These are phyloP conservation scores for Davidsoniella neocaledoniae DNA, from an alignment of 2,329 filamentous ascomycete genomes.

Conservation along the genomic window DNA sequence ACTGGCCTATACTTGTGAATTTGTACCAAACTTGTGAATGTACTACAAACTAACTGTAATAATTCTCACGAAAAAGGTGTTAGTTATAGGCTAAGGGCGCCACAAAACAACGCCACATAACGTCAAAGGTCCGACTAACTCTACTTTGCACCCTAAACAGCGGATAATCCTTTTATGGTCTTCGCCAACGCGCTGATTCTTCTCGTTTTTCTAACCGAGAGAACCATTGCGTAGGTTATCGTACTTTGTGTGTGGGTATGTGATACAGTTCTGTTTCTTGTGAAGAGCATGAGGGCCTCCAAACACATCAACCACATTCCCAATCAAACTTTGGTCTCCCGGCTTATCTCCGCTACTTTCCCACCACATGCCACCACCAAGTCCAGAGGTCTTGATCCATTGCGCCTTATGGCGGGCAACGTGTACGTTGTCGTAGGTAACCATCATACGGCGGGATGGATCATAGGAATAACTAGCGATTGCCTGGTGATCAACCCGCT, in stretches of 20 bases:
- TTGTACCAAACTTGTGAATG: too few relatives aligned
- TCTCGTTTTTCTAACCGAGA: constrained; percentile 21
- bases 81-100: not conserved
- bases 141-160: too few relatives aligned
- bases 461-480: constrained; percentile 69
- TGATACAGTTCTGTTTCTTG: constrained; percentile 39
- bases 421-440: constrained; percentile 60
- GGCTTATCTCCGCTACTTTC: constrained; percentile 65
- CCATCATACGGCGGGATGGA: constrained; percentile 41
- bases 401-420: constrained; percentile 53
- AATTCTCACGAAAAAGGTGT: not conserved
- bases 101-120: too few relatives aligned
- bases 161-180: too few relatives aligned
- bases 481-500: constrained; percentile 44
- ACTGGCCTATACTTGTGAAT: constrained; percentile 3
- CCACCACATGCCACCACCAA: constrained; percentile 98
- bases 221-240: constrained; percentile 50
- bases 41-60: too few relatives aligned
- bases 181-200: not conserved
- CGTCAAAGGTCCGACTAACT: too few relatives aligned
- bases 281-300: constrained; percentile 36
- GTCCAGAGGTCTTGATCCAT: constrained; percentile 47
- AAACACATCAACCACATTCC: constrained; percentile 40
- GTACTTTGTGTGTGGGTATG: constrained; percentile 50
- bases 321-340: constrained; percentile 50